A percentile compares a stretch with the other conserved stretches of the same genome.
Evolutionary conservation across 495 filamentous ascomycete species (phyloP).

Genomic region (Elaphomyces granulatus): DNA sequence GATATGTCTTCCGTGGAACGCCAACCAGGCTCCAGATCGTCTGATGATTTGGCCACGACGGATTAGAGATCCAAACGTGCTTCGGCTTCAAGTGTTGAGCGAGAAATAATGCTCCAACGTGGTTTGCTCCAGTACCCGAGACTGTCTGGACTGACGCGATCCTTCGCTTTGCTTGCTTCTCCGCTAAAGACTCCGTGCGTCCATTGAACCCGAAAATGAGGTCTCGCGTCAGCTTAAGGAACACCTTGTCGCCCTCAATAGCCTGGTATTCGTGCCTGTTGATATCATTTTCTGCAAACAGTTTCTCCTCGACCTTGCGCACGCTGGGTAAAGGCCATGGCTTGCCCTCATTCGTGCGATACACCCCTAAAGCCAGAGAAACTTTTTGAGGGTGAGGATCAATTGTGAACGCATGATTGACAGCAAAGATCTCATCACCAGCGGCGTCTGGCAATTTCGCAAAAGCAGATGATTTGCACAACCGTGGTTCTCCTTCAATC

Average conservation of each 20-base stretch:
- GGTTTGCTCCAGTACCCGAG: conserved; percentile 84
- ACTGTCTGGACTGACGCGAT: conserved; percentile 53
- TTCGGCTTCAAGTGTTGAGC: conserved; percentile 34
- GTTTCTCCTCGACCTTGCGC: conserved; percentile 28
- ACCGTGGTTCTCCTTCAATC: conserved; percentile 2
- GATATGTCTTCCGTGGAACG: conserved; percentile 32
- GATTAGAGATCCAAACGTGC: conserved; percentile 34
- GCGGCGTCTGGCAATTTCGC: conserved; percentile 9
- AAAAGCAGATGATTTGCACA: conserved; percentile 6
- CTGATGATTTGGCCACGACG: conserved; percentile 37
- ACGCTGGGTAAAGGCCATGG: conserved; percentile 38
- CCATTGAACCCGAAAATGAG: conserved; percentile 34
- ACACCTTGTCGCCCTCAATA: conserved; percentile 32
- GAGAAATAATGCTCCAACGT: conserved; percentile 79
- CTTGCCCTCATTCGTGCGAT: conserved; percentile 38
- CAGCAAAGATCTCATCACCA: conserved; percentile 32
- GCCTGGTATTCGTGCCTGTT: conserved; percentile 35
- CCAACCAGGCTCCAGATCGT: conserved; percentile 33
- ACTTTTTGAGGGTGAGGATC: conserved; percentile 34
- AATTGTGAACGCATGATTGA: conserved; percentile 28
- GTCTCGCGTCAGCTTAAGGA: conserved; percentile 29
- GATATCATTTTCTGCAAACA: conserved; percentile 23
- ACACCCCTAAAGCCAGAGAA: conserved; percentile 34
- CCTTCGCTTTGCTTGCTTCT: conserved; percentile 19
- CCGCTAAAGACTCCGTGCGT: conserved; percentile 14